Conservation (phyloP, 768 basidiomycete species). For the Butyriboletus loyo region DNA sequence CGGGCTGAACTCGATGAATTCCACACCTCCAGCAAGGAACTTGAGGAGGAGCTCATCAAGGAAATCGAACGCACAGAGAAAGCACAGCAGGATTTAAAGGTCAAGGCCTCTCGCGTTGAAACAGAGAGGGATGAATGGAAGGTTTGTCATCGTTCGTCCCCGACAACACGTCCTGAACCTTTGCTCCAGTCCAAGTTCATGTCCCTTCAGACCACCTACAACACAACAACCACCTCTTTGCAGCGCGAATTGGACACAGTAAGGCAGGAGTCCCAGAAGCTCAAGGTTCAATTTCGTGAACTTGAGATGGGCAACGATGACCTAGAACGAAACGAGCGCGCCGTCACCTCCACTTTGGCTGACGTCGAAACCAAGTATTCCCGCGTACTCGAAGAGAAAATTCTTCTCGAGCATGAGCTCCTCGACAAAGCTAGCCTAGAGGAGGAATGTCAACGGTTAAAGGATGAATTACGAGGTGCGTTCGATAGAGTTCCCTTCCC, state of each 20-base stretch:
- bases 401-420: slow-evolving; percentile 92
- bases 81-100: slow-evolving; percentile 74
- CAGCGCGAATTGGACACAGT: slow-evolving; percentile 88
- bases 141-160: slow-evolving; percentile 43
- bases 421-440: slow-evolving; percentile 87
- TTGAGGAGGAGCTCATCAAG: slow-evolving; percentile 89
- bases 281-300: slow-evolving; percentile 77
- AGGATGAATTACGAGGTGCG: slow-evolving; percentile 90
- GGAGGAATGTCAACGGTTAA: slow-evolving; percentile 86
- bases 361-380: slow-evolving; percentile 89
- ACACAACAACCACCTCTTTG: slow-evolving; percentile 84
- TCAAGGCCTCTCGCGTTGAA: slow-evolving; percentile 68
- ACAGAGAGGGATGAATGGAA: slow-evolving; percentile 90
- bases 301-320: slow-evolving; percentile 98
- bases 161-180: slow-evolving; percentile 1
- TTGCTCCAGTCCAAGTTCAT: slow-evolving; percentile 70
- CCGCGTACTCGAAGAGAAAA: slow-evolving; percentile 92
- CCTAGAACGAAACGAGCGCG: slow-evolving; percentile 90
- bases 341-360: slow-evolving; percentile 76
- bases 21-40: slow-evolving; percentile 81
- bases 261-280: slow-evolving; percentile 67
- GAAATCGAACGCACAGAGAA: slow-evolving; percentile 88
- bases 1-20: slow-evolving; percentile 85
- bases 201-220: slow-evolving; percentile 85
- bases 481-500: slow-evolving; percentile 29